Percentiles rank a stretch among this genome's conserved stretches.
Conservation (phyloP, 345 rosid species). For the Trapa bicornis region DNA sequence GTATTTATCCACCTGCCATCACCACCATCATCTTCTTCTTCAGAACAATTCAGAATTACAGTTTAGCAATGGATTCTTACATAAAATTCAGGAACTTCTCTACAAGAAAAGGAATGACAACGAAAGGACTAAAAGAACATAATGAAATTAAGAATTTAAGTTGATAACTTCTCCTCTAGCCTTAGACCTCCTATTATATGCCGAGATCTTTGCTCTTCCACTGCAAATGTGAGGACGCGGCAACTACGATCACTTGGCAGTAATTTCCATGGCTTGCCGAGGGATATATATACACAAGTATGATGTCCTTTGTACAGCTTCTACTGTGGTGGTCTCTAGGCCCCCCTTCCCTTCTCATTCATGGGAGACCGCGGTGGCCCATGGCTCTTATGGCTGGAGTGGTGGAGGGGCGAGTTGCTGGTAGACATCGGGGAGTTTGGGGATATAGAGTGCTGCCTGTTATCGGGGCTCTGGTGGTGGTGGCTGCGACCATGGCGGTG, state of each 20-base stretch:
- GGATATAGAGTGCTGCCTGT: too few relatives aligned
- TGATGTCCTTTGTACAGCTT: neutral
- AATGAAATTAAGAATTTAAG: neutral
- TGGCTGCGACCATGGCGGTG: conserved; percentile 20
- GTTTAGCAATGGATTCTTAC: neutral
- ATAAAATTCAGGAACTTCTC: neutral
- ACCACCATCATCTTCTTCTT: neutral
- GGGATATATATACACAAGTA: neutral
- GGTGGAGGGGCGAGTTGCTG: neutral
- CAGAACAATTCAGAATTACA: neutral
- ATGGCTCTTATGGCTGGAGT: neutral
- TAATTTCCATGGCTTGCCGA: neutral
- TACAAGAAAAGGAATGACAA: neutral
- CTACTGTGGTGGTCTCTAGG: neutral
- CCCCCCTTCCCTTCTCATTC: conserved; percentile 4
- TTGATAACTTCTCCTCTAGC: neutral
- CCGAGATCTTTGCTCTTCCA: neutral
- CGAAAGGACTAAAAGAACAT: neutral
- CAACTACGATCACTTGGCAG: too few relatives aligned
- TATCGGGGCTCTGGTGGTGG: conserved; percentile 1
- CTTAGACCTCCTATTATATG: neutral
- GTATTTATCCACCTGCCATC: too few relatives aligned
- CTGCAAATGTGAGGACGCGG: neutral
- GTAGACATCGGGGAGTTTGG: neutral
- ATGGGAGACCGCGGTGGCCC: conserved; percentile 1